Evolutionary conservation across 106 monocot species (phyloP).

Genomic region (Allium cepa): DNA sequence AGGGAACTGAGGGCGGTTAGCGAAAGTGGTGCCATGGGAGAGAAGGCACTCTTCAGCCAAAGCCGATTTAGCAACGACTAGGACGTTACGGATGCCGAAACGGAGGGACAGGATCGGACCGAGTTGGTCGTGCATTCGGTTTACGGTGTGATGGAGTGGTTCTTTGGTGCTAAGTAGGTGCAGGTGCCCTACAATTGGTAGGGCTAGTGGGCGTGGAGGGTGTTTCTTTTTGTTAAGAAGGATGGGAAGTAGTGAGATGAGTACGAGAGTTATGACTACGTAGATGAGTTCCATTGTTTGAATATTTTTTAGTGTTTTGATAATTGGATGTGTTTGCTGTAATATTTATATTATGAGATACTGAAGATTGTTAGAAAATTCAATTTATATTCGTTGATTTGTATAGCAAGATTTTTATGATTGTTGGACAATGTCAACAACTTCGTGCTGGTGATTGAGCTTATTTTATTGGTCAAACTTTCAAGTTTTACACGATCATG

Average conservation of each 20-base stretch:
- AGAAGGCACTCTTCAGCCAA: conserved; percentile 46
- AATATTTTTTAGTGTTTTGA: no score
- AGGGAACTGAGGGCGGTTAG: conserved; percentile 35
- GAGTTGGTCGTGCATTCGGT: conserved; percentile 14
- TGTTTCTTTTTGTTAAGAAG: conserved; percentile 4
- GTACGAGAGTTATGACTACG: neutral
- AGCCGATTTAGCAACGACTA: conserved; percentile 35
- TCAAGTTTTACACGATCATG: no score
- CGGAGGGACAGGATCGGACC: conserved; percentile 43
- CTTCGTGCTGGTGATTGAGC: no score
- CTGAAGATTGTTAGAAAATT: no score
- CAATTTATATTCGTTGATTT: no score
- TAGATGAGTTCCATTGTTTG: no score
- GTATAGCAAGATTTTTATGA: no score
- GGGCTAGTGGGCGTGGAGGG: conserved; percentile 14
- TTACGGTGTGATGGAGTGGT: conserved; percentile 16
- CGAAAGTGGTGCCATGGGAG: conserved; percentile 37
- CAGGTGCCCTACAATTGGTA: conserved; percentile 17
- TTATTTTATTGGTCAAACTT: no score
- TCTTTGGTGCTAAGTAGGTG: conserved; percentile 7
- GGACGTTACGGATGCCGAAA: conserved; percentile 45
- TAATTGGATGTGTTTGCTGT: no score
- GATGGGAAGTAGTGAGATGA: neutral
- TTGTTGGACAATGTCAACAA: no score
- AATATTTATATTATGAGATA: no score